phyloP scores from a whole-genome alignment of 306 rosid genomes.

The Quercus agrifolia region DNA sequence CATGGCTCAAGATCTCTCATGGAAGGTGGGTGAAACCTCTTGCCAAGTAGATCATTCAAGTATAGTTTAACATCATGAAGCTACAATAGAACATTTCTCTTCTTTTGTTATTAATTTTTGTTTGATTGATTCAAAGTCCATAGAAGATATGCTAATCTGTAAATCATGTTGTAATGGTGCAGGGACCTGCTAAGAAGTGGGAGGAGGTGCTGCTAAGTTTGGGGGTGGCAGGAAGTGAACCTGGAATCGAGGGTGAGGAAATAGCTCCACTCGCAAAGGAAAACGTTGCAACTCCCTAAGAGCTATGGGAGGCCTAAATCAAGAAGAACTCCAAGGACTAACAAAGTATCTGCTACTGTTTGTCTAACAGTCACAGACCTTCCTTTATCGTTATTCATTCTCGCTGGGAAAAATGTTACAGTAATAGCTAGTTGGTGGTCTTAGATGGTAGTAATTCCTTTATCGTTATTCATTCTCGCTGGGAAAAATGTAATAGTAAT shows the following conservation, averaged over 20 bases:
- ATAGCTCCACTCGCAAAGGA: conserved; percentile 77
- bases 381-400: neutral
- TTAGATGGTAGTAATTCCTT: neutral
- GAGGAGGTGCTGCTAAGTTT: conserved; percentile 57
- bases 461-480: neutral
- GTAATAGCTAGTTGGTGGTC: too few relatives aligned
- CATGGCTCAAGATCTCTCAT: conserved; percentile 84
- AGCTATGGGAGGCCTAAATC: too few relatives aligned
- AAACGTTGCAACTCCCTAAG: conserved; percentile 63
- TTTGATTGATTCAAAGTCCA: neutral
- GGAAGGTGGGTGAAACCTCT: conserved; percentile 57
- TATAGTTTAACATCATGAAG: neutral
- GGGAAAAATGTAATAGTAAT: too few relatives aligned
- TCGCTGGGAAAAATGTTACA: too few relatives aligned
- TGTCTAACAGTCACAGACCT: neutral
- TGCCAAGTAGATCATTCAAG: too few relatives aligned
- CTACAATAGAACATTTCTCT: neutral
- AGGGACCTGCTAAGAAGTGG: conserved; percentile 86
- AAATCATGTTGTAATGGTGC: conserved; percentile 1
- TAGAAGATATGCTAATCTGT: neutral
- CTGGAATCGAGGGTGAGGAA: conserved; percentile 70
- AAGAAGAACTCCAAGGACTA: neutral
- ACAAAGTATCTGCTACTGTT: neutral
- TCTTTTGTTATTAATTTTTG: neutral
- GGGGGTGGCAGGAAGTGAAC: conserved; percentile 57